Percentiles rank a stretch among this genome's conserved stretches.
Evolutionary conservation across 495 filamentous ascomycete species (phyloP).

Genomic region (Podospora anserina): DNA sequence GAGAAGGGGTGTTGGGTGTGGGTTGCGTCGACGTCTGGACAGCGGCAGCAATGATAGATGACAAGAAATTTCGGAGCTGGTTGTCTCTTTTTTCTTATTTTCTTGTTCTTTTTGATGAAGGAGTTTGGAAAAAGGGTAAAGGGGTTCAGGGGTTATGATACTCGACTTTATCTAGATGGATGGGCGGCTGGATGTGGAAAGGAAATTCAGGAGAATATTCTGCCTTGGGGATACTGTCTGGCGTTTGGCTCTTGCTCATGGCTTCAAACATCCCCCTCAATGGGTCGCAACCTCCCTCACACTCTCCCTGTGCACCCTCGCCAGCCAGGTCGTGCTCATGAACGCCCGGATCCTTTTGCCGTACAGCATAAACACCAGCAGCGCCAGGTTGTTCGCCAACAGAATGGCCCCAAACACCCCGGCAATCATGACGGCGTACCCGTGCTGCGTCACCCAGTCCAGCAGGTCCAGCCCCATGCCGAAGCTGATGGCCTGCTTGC

Average conservation of each 20-base stretch:
- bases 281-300: constrained; percentile 16
- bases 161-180: too few species aligned
- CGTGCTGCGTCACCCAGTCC: constrained; percentile 54
- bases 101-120: background rate
- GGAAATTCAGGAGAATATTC: too few species aligned
- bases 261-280: background rate
- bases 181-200: too few species aligned
- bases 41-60: too few species aligned
- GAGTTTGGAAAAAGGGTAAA: background rate
- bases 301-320: constrained; percentile 28
- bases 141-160: background rate
- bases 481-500: constrained; percentile 63
- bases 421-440: constrained; percentile 57
- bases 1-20: too few species aligned
- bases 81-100: too few species aligned
- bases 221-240: too few species aligned
- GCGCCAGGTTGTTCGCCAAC: constrained; percentile 53
- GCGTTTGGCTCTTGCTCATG: background rate
- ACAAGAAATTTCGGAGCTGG: too few species aligned
- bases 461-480: constrained; percentile 59
- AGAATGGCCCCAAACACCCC: constrained; percentile 56
- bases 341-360: constrained; percentile 55
- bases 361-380: constrained; percentile 55
- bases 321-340: constrained; percentile 53
- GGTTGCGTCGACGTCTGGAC: too few species aligned